Evolutionary conservation across 306 rosid species (phyloP).

Genomic region (Trifolium dubium): DNA sequence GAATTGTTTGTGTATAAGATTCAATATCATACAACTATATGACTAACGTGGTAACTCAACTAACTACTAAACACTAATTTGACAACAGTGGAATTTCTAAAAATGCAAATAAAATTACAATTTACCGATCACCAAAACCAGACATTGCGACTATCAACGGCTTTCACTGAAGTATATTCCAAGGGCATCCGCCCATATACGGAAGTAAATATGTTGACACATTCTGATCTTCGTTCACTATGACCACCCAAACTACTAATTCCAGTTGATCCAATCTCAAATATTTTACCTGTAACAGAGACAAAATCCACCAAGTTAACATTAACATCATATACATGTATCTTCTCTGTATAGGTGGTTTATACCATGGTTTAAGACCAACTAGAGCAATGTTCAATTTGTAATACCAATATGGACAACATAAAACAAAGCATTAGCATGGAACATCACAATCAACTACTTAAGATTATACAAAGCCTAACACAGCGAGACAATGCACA

Average conservation of each 20-base stretch:
- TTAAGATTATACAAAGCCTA: background rate
- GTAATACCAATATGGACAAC: background rate
- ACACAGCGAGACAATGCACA: background rate
- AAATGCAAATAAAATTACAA: conserved; percentile 38
- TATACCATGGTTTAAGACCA: background rate
- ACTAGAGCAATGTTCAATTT: background rate
- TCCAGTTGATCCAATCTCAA: conserved; percentile 95
- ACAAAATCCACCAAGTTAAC: conserved; percentile 19
- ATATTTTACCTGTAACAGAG: conserved; percentile 71
- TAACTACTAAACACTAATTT: conserved; percentile 37
- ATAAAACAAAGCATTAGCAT: conserved; percentile 25
- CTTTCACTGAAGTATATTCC: conserved; percentile 75
- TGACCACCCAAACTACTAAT: conserved; percentile 98
- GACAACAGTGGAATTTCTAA: conserved; percentile 42
- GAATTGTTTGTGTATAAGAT: conserved; percentile 36
- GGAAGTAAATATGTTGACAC: conserved; percentile 68
- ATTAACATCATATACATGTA: background rate
- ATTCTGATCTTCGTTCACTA: conserved; percentile 71
- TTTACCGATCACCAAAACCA: conserved; percentile 82
- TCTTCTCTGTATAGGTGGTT: background rate
- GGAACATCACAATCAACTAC: conserved; percentile 23
- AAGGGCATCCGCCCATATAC: conserved; percentile 82
- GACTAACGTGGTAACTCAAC: conserved; percentile 42
- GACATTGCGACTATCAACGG: conserved; percentile 76
- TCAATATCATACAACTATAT: conserved; percentile 50